phyloP scores from a whole-genome alignment of 1,284 basidiomycete genomes.

The Cryptococcus sp. region DNA sequence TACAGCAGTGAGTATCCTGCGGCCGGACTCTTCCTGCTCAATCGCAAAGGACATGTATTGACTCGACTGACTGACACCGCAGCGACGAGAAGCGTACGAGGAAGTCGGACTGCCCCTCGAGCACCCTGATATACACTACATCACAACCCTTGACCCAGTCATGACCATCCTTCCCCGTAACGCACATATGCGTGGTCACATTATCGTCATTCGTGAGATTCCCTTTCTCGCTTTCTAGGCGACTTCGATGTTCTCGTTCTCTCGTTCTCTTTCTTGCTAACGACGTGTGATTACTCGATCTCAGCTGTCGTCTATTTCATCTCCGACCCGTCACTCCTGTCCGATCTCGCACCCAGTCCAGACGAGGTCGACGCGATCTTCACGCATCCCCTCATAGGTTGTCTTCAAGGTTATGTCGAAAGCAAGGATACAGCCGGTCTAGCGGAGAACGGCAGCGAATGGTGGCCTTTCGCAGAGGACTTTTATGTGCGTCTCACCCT shows the following conservation, averaged over 20 bases:
- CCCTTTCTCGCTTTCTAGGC: background rate
- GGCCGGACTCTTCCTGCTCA: background rate
- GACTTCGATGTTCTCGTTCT: background rate
- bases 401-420: slow-evolving; percentile 60
- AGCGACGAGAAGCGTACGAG: slow-evolving; percentile 79
- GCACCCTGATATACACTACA: slow-evolving; percentile 62
- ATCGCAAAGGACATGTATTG: background rate
- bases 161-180: slow-evolving; percentile 69
- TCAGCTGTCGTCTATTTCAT: slow-evolving; percentile 71
- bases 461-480: slow-evolving; percentile 75
- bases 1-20: slow-evolving; percentile 66
- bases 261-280: background rate
- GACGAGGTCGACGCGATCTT: slow-evolving; percentile 78
- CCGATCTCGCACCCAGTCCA: slow-evolving; percentile 60
- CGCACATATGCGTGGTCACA: slow-evolving; percentile 50
- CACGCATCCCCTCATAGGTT: slow-evolving; percentile 69
- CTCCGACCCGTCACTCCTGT: slow-evolving; percentile 60
- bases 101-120: slow-evolving; percentile 70
- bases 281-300: slow-evolving; percentile 45
- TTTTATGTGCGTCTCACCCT: slow-evolving; percentile 58
- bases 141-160: slow-evolving; percentile 71
- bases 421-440: slow-evolving; percentile 55
- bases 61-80: background rate
- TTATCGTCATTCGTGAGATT: slow-evolving; percentile 50
- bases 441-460: slow-evolving; percentile 62